Evolutionary conservation across 208 protist genomes (phyloP).

Genomic region (Borovskyia barvae): DNA sequence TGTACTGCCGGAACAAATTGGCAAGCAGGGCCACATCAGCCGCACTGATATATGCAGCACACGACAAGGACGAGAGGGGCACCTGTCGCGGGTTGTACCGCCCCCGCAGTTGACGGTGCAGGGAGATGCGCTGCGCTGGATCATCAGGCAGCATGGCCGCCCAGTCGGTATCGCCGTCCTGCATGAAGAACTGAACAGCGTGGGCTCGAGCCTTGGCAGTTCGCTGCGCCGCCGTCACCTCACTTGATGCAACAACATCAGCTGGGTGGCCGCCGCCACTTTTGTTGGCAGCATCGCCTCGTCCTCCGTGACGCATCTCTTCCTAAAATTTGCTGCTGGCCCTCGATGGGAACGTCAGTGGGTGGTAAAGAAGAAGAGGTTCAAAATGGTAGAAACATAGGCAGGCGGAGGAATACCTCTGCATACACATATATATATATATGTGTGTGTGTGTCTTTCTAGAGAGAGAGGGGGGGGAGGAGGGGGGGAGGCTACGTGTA

Average conservation of each 20-base stretch:
- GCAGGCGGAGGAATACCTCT: background rate
- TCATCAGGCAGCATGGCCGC: slow-evolving; percentile 24
- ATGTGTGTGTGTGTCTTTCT: background rate
- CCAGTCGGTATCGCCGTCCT: slow-evolving; percentile 26
- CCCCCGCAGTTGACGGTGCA: slow-evolving; percentile 58
- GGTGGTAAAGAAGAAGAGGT: background rate
- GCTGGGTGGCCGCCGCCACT: too few relatives aligned
- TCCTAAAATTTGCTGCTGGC: too few relatives aligned
- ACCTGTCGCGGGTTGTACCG: slow-evolving; percentile 79
- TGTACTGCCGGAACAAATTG: slow-evolving; percentile 40
- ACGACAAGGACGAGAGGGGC: slow-evolving; percentile 57
- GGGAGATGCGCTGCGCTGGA: slow-evolving; percentile 27
- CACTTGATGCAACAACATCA: too few relatives aligned
- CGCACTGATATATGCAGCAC: slow-evolving; percentile 43
- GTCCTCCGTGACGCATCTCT: too few relatives aligned
- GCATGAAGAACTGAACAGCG: slow-evolving; percentile 41
- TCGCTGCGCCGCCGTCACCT: slow-evolving; percentile 6
- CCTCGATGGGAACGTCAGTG: too few relatives aligned
- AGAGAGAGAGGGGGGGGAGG: background rate
- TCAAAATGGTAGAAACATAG: background rate
- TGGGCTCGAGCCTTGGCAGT: slow-evolving; percentile 42
- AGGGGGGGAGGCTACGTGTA: background rate
- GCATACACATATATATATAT: slow-evolving; percentile 1
- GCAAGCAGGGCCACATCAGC: slow-evolving; percentile 50
- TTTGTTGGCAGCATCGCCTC: too few relatives aligned